Percentiles rank a stretch among this genome's conserved stretches.
Evolutionary conservation across 306 rosid genomes (phyloP).

Genomic region (Delonix regia): DNA sequence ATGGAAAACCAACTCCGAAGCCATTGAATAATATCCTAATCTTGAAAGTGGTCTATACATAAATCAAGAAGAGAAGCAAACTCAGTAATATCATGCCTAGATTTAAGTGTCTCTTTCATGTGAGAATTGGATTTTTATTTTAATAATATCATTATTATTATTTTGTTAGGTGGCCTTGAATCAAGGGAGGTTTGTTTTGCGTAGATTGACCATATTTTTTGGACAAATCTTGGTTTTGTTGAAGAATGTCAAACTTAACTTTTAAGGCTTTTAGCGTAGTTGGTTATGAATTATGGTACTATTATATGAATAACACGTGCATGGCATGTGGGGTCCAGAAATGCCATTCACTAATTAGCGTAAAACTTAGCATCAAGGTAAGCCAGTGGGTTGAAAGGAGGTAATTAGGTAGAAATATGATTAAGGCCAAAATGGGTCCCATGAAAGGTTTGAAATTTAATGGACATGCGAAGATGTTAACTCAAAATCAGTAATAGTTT

Average conservation of each 20-base stretch:
- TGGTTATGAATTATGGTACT: conserved; percentile 17
- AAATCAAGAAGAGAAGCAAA: no score
- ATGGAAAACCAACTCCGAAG: no score
- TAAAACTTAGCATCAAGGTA: no score
- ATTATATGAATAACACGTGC: conserved; percentile 13
- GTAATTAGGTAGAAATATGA: no score
- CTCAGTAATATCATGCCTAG: conserved; percentile 47
- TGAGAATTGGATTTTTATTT: conserved; percentile 12
- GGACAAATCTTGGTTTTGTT: conserved; percentile 52
- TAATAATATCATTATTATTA: background rate
- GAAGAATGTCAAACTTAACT: conserved; percentile 41
- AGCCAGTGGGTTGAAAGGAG: no score
- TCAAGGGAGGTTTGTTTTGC: conserved; percentile 43
- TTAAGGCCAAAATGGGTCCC: no score
- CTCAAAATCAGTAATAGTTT: no score
- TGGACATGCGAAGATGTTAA: no score
- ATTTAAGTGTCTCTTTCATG: conserved; percentile 46
- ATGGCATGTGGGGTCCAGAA: conserved; percentile 10
- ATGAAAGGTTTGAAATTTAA: no score
- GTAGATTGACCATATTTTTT: conserved; percentile 33
- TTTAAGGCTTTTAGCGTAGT: conserved; percentile 25
- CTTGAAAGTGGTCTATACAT: conserved; percentile 12
- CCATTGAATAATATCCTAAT: no score
- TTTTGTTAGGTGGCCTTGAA: conserved; percentile 49
- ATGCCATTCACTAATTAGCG: background rate